phyloP scores from a whole-genome alignment of 2,329 filamentous ascomycete species.

The Talaromyces sp. region DNA sequence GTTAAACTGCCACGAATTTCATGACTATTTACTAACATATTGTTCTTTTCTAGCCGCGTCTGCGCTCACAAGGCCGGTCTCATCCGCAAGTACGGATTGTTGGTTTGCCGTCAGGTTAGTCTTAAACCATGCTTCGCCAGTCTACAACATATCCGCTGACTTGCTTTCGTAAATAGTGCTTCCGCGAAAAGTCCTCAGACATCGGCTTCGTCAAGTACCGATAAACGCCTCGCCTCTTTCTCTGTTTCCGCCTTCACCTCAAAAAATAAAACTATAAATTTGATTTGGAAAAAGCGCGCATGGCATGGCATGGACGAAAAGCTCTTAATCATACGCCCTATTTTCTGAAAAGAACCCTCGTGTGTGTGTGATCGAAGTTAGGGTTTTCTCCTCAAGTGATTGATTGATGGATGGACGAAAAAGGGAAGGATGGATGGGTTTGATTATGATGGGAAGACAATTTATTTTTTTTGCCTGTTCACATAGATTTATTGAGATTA shows the following conservation, averaged over 20 bases:
- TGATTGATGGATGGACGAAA: not conserved
- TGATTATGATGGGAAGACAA: not conserved
- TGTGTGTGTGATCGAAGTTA: not conserved
- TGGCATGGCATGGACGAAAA: not conserved
- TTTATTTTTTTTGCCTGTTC: not conserved
- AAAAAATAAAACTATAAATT: not conserved
- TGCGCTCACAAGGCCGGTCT: conserved; percentile 97
- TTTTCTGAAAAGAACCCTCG: not conserved
- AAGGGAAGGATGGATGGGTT: not conserved
- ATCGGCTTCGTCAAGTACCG: conserved; percentile 63
- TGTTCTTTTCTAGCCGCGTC: conserved; percentile 58
- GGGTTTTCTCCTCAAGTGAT: not conserved
- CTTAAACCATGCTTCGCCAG: not conserved
- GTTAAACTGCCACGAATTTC: not conserved
- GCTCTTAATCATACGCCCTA: not conserved
- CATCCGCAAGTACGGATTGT: conserved; percentile 99
- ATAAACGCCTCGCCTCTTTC: conserved; percentile 8
- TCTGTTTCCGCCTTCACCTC: not conserved
- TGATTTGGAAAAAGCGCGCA: not conserved
- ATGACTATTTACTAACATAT: not conserved
- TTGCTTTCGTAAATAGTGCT: conserved; percentile 47
- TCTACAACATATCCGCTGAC: no score
- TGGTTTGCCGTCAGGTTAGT: conserved; percentile 43
- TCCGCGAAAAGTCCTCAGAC: conserved; percentile 65
- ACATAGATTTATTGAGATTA: not conserved